These are phyloP conservation scores for Neocatenulostroma microsporum DNA, from an alignment of 2,329 filamentous ascomycete genomes.

Conservation along the genomic window DNA sequence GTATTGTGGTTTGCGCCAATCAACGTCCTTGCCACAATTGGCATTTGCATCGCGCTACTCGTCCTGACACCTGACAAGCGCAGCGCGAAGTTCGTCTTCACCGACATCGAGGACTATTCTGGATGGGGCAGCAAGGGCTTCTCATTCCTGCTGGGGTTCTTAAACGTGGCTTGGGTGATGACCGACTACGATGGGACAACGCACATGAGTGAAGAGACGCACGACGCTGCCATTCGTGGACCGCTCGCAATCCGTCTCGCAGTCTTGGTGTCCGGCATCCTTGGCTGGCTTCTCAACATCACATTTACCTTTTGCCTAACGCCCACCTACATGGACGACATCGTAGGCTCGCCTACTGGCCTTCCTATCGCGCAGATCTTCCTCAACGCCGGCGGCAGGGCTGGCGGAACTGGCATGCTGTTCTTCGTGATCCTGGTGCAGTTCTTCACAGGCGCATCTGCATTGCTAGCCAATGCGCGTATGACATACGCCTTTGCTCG, in stretches of 20 bases:
- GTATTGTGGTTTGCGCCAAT: conserved; percentile 60
- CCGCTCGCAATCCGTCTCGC: conserved; percentile 47
- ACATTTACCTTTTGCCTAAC: conserved; percentile 56
- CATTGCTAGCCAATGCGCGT: conserved; percentile 53
- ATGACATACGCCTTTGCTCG: conserved; percentile 35
- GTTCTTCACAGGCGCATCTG: conserved; percentile 57
- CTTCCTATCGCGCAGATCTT: conserved; percentile 51
- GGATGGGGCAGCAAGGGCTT: conserved; percentile 55
- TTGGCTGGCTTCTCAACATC: conserved; percentile 58
- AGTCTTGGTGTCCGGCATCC: conserved; percentile 45
- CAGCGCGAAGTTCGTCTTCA: conserved; percentile 53
- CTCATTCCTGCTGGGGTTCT: conserved; percentile 54
- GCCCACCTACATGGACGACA: conserved; percentile 45
- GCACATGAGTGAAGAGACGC: conserved; percentile 61
- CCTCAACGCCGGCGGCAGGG: conserved; percentile 47
- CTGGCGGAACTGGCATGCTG: conserved; percentile 19
- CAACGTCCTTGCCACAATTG: conserved; percentile 54
- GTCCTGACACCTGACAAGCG: conserved; percentile 53
- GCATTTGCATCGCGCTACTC: conserved; percentile 52
- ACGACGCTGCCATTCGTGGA: conserved; percentile 53
- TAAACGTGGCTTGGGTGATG: conserved; percentile 57
- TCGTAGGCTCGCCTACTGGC: conserved; percentile 51
- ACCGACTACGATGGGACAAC: conserved; percentile 62
- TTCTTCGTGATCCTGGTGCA: conserved; percentile 51
- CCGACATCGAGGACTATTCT: conserved; percentile 53